Base-by-base conservation (phyloP, 2,329 filamentous ascomycete species). In the Diplodia mutila region DNA sequence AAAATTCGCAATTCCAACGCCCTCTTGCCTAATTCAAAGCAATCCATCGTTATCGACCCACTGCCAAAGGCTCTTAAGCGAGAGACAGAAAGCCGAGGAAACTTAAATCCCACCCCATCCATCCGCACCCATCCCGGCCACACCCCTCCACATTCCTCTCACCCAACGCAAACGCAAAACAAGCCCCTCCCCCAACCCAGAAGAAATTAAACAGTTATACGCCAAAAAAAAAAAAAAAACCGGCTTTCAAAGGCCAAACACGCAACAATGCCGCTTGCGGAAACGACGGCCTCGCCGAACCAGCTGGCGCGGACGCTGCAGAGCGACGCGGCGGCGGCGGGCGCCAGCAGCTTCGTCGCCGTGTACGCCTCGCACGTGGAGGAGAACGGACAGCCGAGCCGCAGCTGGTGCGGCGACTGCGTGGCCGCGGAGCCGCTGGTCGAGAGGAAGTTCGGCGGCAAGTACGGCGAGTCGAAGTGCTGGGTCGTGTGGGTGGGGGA, bases 401-500 rank as follows among this genome's bases (percentile, higher is more conserved):
- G 16, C 12, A 63, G 59, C 21, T 63, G 59, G 59, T 51, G 59
- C 29, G 59, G 59, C 39, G 59, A 63, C 18, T 63, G 59, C 46
- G 32, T 46, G 9, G 39, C 39, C 5, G 59, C 59, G 16, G 59
- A 63, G 59, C 59, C 59, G 12, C 4, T 63, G 1, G 18, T 63
- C 7, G 59, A 63, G 46, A 51, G 23, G 46, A 63, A 63, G 46
- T 63, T 63, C 27, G 21, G 27, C 5, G 64, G 18, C 8, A 23
- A 37, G 54, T 39, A 12, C 12, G 53, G 32, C 9, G 55, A 2
- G 32, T 2, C 39, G 66, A 49, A 54, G 23, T 46, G 21, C 2
- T 32, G 18, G 32, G 55, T 53, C 2, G 64, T 51, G 21, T 55
- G 48, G 49, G 64, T 42, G 18, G 64, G 59, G 11, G 46, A 63